Conservation (phyloP, 495 filamentous ascomycete genomes). For the Podospora tetraspora region DNA sequence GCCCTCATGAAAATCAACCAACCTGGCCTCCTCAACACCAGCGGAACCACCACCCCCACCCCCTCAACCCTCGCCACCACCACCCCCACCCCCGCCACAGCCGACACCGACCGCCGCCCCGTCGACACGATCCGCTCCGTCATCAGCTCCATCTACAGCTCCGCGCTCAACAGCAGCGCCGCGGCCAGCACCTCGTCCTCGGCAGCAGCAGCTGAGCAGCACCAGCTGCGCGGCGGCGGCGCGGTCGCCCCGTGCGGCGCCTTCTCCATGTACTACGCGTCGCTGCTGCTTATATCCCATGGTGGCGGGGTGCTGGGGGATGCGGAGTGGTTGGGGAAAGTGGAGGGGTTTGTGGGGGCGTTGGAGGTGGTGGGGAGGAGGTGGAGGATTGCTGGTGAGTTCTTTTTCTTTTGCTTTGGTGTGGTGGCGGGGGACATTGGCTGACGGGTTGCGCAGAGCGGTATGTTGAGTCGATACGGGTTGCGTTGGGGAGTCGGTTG, state of each 20-base stretch:
- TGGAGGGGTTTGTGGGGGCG: conserved; percentile 14
- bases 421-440: not conserved
- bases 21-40: conserved; percentile 13
- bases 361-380: conserved; percentile 14
- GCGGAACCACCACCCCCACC: not conserved
- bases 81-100: not conserved
- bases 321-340: conserved; percentile 18
- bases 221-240: conserved; percentile 8
- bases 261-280: conserved; percentile 23
- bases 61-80: not conserved
- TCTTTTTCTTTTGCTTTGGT: not conserved
- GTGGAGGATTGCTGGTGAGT: conserved; percentile 31
- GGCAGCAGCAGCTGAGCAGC: too few species aligned
- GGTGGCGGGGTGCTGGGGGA: conserved; percentile 20
- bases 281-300: conserved; percentile 24
- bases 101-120: conserved; percentile 8
- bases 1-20: conserved; percentile 29
- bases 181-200: too few species aligned
- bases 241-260: conserved; percentile 21
- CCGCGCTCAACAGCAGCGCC: conserved; percentile 8
- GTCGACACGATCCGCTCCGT: conserved; percentile 18
- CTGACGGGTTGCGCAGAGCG: conserved; percentile 1
- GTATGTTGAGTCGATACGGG: conserved; percentile 12
- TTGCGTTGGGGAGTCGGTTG: conserved; percentile 10
- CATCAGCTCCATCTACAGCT: conserved; percentile 19